A percentile compares a stretch with the other conserved stretches of the same genome.
These are phyloP conservation scores for Geranium incanum DNA, from an alignment of 441 rosid genomes.

Conservation along the genomic window DNA sequence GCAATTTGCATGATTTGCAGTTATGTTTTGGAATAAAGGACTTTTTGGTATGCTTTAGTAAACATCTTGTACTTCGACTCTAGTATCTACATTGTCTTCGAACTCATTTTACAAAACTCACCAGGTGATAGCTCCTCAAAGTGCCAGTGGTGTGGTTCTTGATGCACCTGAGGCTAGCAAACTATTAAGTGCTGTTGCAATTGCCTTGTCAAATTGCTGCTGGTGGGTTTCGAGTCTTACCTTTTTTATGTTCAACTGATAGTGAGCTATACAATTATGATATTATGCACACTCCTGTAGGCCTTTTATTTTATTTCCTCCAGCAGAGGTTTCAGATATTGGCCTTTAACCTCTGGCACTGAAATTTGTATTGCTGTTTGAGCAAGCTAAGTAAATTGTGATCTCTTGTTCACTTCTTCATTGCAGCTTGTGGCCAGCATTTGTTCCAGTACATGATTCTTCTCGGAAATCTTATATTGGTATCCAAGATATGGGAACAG, in stretches of 20 bases:
- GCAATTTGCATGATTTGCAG: conserved; percentile 75
- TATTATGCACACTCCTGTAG: background rate
- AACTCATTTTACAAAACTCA: conserved; percentile 19
- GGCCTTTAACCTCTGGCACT: conserved; percentile 3
- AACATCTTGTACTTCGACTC: conserved; percentile 10
- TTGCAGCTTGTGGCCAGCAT: conserved; percentile 91
- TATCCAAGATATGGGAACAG: conserved; percentile 88
- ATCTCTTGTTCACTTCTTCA: conserved; percentile 19
- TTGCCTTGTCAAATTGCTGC: conserved; percentile 86
- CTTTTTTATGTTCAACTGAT: background rate
- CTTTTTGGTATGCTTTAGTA: conserved; percentile 57
- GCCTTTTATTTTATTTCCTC: background rate
- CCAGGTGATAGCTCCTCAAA: conserved; percentile 90
- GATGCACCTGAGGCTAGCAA: conserved; percentile 92
- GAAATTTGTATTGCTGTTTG: conserved; percentile 15
- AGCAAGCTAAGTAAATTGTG: conserved; percentile 11
- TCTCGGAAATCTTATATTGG: conserved; percentile 88
- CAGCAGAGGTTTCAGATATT: background rate
- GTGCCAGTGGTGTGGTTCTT: conserved; percentile 96
- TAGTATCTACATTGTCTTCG: conserved; percentile 11
- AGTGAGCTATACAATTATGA: background rate
- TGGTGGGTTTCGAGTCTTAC: conserved; percentile 48
- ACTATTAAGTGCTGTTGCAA: conserved; percentile 88
- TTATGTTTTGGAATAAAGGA: conserved; percentile 91
- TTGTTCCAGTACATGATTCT: conserved; percentile 98